Conservation (phyloP, 1,139 yeast genomes). For the Nakaseomyces nivariensis region DNA sequence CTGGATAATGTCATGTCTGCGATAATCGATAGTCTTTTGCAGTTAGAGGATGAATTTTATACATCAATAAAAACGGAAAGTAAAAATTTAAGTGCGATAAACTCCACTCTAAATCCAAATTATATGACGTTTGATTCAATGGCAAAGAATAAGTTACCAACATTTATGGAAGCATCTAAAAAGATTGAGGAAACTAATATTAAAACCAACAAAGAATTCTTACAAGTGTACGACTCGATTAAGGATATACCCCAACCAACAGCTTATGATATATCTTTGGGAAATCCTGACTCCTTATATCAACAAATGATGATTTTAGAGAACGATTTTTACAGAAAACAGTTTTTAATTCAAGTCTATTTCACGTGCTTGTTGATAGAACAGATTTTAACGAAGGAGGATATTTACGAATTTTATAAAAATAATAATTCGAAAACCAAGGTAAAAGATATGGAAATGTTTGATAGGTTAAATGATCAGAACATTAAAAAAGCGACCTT, state of each 20-base stretch:
- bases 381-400: slow-evolving; percentile 14
- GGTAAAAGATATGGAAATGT: slow-evolving; percentile 8
- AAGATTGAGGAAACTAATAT: slow-evolving; percentile 11
- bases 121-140: slow-evolving; percentile 11
- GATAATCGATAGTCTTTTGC: slow-evolving; percentile 21
- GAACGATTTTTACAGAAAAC: slow-evolving; percentile 24
- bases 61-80: slow-evolving; percentile 11
- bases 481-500: slow-evolving; percentile 12
- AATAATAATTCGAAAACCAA: slow-evolving; percentile 17
- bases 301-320: slow-evolving; percentile 17
- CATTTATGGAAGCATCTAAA: slow-evolving; percentile 12
- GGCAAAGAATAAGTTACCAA: slow-evolving; percentile 9
- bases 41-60: slow-evolving; percentile 22
- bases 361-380: slow-evolving; percentile 17
- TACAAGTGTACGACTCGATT: slow-evolving; percentile 3
- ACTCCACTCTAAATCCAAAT: slow-evolving; percentile 15
- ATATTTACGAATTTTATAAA: slow-evolving; percentile 16
- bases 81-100: slow-evolving; percentile 9
- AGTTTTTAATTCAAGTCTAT: slow-evolving; percentile 20
- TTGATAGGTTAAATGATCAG: slow-evolving; percentile 11
- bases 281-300: slow-evolving; percentile 14
- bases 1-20: slow-evolving; percentile 18
- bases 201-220: slow-evolving; percentile 13
- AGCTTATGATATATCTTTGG: slow-evolving; percentile 16
- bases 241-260: slow-evolving; percentile 15